Evolutionary conservation across 441 rosid species (phyloP).

Genomic region (Viola pubescens): DNA sequence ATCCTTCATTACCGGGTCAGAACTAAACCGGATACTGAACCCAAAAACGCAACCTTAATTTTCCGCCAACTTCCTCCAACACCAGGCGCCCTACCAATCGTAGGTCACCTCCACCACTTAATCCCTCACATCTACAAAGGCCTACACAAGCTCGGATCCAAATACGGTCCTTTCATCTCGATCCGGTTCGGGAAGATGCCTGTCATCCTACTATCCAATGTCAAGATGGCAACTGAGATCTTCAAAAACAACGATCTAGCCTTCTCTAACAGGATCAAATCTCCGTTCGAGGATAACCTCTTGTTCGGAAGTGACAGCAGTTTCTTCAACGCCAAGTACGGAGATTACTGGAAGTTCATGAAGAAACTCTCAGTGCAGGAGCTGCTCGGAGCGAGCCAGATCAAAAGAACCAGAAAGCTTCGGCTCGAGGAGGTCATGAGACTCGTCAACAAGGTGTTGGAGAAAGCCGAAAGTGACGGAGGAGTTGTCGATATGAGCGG

Average conservation of each 20-base stretch:
- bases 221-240: constrained; percentile 28
- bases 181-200: constrained; percentile 27
- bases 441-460: constrained; percentile 12
- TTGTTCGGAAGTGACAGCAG: constrained; percentile 22
- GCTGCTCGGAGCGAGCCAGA: constrained; percentile 23
- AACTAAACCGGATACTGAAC: constrained; percentile 5
- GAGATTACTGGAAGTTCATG: constrained; percentile 43
- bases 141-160: constrained; percentile 19
- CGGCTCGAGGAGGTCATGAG: constrained; percentile 27
- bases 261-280: constrained; percentile 22
- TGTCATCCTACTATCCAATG: constrained; percentile 26
- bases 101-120: constrained; percentile 40
- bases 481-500: constrained; percentile 26
- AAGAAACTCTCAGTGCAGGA: constrained; percentile 33
- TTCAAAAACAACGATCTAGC: constrained; percentile 25
- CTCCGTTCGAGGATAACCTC: constrained; percentile 15
- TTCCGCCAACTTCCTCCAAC: constrained; percentile 28
- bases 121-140: constrained; percentile 16
- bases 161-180: constrained; percentile 30
- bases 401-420: constrained; percentile 19
- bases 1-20: constrained; percentile 10
- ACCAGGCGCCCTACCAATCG: constrained; percentile 31
- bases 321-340: constrained; percentile 30
- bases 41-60: too few species aligned
- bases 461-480: constrained; percentile 19